These are phyloP conservation scores for Hydnomerulius pinastri DNA, from an alignment of 768 basidiomycete species.

Conservation along the genomic window DNA sequence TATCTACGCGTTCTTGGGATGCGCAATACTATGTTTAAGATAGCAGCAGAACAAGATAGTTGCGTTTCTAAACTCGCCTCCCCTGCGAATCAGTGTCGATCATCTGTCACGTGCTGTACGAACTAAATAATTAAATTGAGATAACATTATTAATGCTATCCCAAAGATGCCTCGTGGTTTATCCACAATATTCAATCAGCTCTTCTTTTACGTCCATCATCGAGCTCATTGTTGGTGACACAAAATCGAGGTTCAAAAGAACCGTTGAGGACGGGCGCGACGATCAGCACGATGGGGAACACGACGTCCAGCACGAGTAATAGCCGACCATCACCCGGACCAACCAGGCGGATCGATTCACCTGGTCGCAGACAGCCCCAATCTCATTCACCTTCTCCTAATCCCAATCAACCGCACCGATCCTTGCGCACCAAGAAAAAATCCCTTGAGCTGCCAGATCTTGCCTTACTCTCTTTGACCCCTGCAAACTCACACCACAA, in stretches of 20 bases:
- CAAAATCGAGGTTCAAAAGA: slow-evolving; percentile 14
- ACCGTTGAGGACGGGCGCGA: slow-evolving; percentile 16
- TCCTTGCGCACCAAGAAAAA: slow-evolving; percentile 70
- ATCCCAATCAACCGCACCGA: slow-evolving; percentile 49
- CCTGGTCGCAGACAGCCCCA: slow-evolving; percentile 14
- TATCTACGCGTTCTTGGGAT: too few relatives aligned
- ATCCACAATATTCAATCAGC: slow-evolving; percentile 21
- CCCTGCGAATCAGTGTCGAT: too few relatives aligned
- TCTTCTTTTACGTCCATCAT: slow-evolving; percentile 38
- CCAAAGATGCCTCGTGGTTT: too few relatives aligned
- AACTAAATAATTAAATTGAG: too few relatives aligned
- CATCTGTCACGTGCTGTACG: too few relatives aligned
- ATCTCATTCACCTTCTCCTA: slow-evolving; percentile 42
- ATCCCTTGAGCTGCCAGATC: slow-evolving; percentile 77
- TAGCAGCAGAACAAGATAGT: too few relatives aligned
- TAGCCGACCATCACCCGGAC: slow-evolving; percentile 26
- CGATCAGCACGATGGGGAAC: slow-evolving; percentile 34
- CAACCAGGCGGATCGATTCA: slow-evolving; percentile 28
- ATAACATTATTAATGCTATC: not conserved
- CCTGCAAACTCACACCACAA: slow-evolving; percentile 38
- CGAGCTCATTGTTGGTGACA: slow-evolving; percentile 24
- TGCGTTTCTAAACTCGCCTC: too few relatives aligned
- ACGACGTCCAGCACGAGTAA: slow-evolving; percentile 33
- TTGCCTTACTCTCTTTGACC: slow-evolving; percentile 52
- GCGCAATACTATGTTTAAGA: too few relatives aligned